phyloP scores from a whole-genome alignment of 768 basidiomycete genomes.

The Agaricus sinodeliciosus region DNA sequence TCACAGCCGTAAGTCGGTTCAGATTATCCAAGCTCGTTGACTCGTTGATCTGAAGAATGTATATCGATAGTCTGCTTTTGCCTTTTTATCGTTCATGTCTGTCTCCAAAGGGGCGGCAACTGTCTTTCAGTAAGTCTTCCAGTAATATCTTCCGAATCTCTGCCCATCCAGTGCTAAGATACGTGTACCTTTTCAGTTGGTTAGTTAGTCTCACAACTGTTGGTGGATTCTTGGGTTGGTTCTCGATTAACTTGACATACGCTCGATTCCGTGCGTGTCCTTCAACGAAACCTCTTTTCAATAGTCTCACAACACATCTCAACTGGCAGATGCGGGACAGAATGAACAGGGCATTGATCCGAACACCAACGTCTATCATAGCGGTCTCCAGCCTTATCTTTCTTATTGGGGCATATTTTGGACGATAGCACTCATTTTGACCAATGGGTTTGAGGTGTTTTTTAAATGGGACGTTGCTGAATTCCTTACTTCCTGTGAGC shows the following conservation, averaged over 20 bases:
- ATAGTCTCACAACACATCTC: not conserved
- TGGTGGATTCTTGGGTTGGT: conserved; percentile 66
- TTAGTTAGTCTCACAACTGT: conserved; percentile 64
- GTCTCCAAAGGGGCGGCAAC: conserved; percentile 47
- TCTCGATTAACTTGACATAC: conserved; percentile 65
- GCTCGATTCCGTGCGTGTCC: conserved; percentile 54
- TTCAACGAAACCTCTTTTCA: not conserved
- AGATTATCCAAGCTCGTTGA: no score
- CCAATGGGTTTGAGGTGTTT: conserved; percentile 54
- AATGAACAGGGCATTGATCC: conserved; percentile 60
- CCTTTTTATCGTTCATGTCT: conserved; percentile 57
- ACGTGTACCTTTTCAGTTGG: conserved; percentile 36
- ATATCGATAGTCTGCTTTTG: conserved; percentile 30
- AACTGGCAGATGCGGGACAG: conserved; percentile 47
- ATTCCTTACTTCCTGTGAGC: conserved; percentile 41
- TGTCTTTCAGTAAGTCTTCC: conserved; percentile 43
- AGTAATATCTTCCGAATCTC: not conserved
- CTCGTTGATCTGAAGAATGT: not conserved
- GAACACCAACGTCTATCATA: conserved; percentile 55
- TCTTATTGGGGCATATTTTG: conserved; percentile 68
- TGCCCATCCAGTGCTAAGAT: not conserved
- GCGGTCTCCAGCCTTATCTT: conserved; percentile 57
- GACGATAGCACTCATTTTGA: conserved; percentile 51
- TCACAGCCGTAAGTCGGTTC: conserved; percentile 24
- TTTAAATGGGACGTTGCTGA: conserved; percentile 49